These are phyloP conservation scores for Hagleromyces aurorensis DNA, from an alignment of 805 yeast species.

Conservation along the genomic window DNA sequence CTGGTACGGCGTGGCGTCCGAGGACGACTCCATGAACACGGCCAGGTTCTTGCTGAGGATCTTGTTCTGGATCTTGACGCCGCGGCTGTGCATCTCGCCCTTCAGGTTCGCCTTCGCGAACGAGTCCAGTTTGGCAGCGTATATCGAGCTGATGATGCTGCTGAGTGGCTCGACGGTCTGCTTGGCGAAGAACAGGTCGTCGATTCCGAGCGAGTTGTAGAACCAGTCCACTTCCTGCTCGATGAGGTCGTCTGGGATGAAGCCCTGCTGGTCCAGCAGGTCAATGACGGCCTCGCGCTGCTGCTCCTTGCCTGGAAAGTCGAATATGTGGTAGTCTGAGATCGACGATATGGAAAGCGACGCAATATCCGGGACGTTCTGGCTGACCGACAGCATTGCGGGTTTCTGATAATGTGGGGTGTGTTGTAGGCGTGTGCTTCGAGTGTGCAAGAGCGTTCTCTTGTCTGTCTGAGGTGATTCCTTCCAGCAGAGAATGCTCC, in stretches of 20 bases:
- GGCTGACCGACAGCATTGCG: slow-evolving; percentile 3
- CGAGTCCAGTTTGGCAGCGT: slow-evolving; percentile 89
- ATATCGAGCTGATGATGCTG: slow-evolving; percentile 76
- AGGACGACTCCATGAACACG: slow-evolving; percentile 62
- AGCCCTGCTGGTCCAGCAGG: slow-evolving; percentile 70
- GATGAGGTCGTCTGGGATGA: slow-evolving; percentile 79
- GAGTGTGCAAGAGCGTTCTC: background rate
- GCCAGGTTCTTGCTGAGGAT: slow-evolving; percentile 77
- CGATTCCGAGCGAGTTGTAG: slow-evolving; percentile 79
- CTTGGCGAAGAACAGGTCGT: slow-evolving; percentile 83
- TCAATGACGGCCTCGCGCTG: slow-evolving; percentile 81
- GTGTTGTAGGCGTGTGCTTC: background rate
- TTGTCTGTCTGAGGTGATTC: background rate
- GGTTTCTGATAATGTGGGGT: background rate
- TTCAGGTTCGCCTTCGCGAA: slow-evolving; percentile 51
- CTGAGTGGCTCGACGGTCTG: slow-evolving; percentile 77
- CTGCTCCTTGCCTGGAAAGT: slow-evolving; percentile 70
- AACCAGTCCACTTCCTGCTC: slow-evolving; percentile 88
- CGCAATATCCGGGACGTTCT: slow-evolving; percentile 32
- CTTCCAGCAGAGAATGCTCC: too few species aligned
- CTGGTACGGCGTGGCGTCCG: slow-evolving; percentile 32
- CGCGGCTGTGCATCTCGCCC: slow-evolving; percentile 7
- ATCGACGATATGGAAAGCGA: slow-evolving; percentile 36
- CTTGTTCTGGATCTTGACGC: slow-evolving; percentile 64
- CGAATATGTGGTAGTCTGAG: slow-evolving; percentile 65